phyloP scores from a whole-genome alignment of 2,329 filamentous ascomycete genomes.

The Akanthomyces lecanii region DNA sequence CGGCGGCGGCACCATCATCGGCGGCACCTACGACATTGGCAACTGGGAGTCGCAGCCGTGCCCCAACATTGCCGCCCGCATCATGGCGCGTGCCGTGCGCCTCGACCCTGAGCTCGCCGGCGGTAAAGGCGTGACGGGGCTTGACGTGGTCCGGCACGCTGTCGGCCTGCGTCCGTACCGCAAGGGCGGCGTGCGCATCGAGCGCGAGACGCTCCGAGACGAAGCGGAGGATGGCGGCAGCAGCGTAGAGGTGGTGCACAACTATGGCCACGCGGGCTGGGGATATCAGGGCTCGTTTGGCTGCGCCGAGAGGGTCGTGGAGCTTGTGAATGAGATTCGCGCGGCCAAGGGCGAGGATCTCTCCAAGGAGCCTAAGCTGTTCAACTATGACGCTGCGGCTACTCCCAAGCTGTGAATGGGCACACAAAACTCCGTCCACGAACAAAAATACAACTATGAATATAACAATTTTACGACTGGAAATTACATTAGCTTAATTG shows the following conservation, averaged over 20 bases:
- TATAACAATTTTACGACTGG: too few species aligned
- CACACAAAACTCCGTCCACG: too few species aligned
- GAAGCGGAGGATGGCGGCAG: conserved; percentile 38
- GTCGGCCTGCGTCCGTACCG: conserved; percentile 77
- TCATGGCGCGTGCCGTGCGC: conserved; percentile 74
- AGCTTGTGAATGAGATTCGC: conserved; percentile 61
- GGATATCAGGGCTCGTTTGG: conserved; percentile 71
- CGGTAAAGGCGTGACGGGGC: conserved; percentile 64
- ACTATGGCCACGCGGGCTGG: conserved; percentile 76
- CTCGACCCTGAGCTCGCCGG: conserved; percentile 59
- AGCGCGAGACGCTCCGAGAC: conserved; percentile 50
- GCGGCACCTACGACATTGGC: conserved; percentile 76
- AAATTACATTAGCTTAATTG: neutral
- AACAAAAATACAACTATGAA: too few species aligned
- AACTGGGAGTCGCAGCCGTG: conserved; percentile 79
- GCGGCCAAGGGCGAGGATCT: conserved; percentile 27
- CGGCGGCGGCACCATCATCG: conserved; percentile 77
- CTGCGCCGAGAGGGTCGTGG: conserved; percentile 61
- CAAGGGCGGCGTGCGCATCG: conserved; percentile 68
- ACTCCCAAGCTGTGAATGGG: conserved; percentile 7
- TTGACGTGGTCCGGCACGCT: conserved; percentile 74
- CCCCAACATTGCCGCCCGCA: conserved; percentile 71
- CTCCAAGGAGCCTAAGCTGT: conserved; percentile 29
- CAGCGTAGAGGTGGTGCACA: conserved; percentile 59
- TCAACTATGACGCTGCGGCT: conserved; percentile 16